A percentile compares a stretch with the other conserved stretches of the same genome.
phyloP scores from a whole-genome alignment of 225 moss, liverwort and hornwort genomes.

The Bryum argenteum region DNA sequence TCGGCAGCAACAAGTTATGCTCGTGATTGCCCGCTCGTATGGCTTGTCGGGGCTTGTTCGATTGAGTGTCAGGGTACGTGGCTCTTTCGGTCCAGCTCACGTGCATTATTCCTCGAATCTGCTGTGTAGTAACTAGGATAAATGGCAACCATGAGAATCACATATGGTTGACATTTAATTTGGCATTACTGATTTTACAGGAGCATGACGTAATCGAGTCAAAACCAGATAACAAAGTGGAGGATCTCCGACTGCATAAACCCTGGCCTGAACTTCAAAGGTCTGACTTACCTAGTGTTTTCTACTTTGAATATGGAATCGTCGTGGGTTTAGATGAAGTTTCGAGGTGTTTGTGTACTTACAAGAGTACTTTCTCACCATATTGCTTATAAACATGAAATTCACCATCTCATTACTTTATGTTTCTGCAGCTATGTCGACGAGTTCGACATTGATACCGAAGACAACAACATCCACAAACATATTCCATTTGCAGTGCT shows the following conservation, averaged over 20 bases:
- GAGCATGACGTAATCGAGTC: conserved; percentile 94
- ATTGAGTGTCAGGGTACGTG: conserved; percentile 77
- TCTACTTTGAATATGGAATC: conserved; percentile 15
- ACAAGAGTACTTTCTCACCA: not conserved
- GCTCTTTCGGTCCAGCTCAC: conserved; percentile 23
- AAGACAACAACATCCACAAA: conserved; percentile 75
- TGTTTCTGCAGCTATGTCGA: conserved; percentile 77
- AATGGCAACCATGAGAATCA: not conserved
- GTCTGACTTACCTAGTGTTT: conserved; percentile 33
- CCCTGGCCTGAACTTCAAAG: conserved; percentile 97
- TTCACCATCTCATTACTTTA: conserved; percentile 5
- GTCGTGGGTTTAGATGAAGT: conserved; percentile 16
- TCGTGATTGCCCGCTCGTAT: conserved; percentile 92
- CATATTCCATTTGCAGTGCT: conserved; percentile 97
- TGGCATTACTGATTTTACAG: conserved; percentile 42
- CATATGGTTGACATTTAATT: conserved; percentile 18
- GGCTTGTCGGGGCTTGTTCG: conserved; percentile 96
- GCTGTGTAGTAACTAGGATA: not conserved
- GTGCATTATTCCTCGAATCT: conserved; percentile 6
- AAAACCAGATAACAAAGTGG: conserved; percentile 96
- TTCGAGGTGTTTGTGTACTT: conserved; percentile 3
- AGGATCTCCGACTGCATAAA: conserved; percentile 94
- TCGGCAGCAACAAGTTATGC: conserved; percentile 85
- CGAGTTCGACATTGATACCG: conserved; percentile 86
- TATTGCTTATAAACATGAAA: conserved; percentile 3